These are phyloP conservation scores for Fusarium solani-melongenae DNA, from an alignment of 2,329 filamentous ascomycete species.

Conservation along the genomic window DNA sequence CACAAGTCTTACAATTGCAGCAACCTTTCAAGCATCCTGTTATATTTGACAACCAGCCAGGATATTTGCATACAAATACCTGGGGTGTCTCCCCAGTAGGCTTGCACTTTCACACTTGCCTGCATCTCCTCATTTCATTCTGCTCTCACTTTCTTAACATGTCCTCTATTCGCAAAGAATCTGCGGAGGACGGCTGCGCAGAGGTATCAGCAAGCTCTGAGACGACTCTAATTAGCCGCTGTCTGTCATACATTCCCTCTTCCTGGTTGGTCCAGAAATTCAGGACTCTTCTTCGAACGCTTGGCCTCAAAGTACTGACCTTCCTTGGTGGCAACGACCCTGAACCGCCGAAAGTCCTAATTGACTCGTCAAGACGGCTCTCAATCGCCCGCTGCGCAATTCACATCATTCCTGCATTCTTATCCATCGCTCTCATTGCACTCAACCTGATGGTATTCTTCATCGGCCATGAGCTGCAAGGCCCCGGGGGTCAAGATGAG, in stretches of 20 bases:
- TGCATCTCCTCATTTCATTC: no score
- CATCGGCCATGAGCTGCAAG: constrained; percentile 16
- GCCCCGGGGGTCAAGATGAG: neutral
- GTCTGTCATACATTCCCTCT: no score
- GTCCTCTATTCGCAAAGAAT: no score
- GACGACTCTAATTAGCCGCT: no score
- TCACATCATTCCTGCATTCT: neutral
- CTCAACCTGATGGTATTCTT: constrained; percentile 2
- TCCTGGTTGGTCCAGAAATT: neutral
- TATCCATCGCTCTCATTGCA: neutral
- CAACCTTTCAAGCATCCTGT: neutral
- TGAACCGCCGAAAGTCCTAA: neutral
- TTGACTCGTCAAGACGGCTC: neutral
- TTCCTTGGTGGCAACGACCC: neutral
- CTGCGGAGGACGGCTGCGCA: no score
- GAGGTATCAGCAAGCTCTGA: no score
- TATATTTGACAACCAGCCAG: neutral
- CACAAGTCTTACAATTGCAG: neutral
- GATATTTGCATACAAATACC: no score
- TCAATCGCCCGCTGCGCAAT: neutral
- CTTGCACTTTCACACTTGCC: no score
- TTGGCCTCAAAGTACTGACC: neutral
- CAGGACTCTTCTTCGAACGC: neutral
- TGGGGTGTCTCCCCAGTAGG: no score
- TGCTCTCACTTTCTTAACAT: no score